These are phyloP conservation scores for Colletotrichum camelliae DNA, from an alignment of 2,329 filamentous ascomycete genomes.

Conservation along the genomic window DNA sequence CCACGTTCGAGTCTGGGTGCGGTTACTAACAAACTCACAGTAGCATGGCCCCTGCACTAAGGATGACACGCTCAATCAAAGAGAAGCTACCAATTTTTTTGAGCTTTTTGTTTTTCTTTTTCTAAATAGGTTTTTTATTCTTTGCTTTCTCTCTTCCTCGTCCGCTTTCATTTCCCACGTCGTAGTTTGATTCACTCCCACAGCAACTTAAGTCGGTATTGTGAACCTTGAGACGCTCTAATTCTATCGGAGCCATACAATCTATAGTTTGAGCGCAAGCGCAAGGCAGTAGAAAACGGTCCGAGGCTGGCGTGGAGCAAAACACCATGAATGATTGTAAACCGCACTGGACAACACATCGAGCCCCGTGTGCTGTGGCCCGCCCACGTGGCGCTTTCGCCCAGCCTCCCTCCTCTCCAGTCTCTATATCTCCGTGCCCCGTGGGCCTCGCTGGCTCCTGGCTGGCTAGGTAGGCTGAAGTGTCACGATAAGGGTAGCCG, in stretches of 20 bases:
- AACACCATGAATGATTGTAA: not conserved
- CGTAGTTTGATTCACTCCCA: not conserved
- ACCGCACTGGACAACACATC: not conserved
- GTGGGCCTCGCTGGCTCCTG: not conserved
- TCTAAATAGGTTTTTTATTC: not conserved
- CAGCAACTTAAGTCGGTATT: not conserved
- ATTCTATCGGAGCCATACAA: not conserved
- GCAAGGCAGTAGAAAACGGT: not conserved
- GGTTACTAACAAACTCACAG: not conserved
- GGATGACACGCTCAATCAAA: constrained; percentile 91
- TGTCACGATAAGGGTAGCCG: not conserved
- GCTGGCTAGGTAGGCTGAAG: not conserved
- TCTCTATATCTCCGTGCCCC: not conserved
- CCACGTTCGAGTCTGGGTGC: not conserved
- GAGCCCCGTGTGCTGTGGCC: not conserved
- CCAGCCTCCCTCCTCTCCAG: not conserved
- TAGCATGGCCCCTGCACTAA: constrained; percentile 89
- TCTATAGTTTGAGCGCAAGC: not conserved
- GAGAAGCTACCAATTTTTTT: constrained; percentile 61
- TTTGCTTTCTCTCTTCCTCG: not conserved
- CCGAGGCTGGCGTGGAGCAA: not conserved
- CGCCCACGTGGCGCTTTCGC: constrained; percentile 10
- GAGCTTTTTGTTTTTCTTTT: not conserved
- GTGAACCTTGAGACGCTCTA: not conserved
- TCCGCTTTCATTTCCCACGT: not conserved